Percentiles rank a stretch among this genome's conserved stretches.
Evolutionary conservation across 495 filamentous ascomycete species (phyloP).

Genomic region (Saxispiralis lemnorum): DNA sequence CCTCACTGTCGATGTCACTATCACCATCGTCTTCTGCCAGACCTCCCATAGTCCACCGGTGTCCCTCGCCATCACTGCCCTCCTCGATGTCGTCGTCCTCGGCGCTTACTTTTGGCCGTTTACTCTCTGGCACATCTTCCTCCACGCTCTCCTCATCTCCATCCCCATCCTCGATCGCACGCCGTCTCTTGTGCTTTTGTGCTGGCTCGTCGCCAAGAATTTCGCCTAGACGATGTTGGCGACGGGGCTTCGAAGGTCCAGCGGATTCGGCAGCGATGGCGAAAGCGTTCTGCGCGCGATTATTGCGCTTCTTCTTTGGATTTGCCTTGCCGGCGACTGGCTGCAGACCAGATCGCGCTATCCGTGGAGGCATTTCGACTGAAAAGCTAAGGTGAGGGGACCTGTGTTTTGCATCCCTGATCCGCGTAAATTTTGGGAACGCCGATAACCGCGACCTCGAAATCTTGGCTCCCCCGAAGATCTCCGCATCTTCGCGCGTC

Average conservation of each 20-base stretch:
- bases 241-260: slow-evolving; percentile 31
- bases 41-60: slow-evolving; percentile 63
- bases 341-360: slow-evolving; percentile 15
- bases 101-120: slow-evolving; percentile 10
- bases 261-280: slow-evolving; percentile 53
- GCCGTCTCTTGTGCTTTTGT: slow-evolving; percentile 30
- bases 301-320: slow-evolving; percentile 21
- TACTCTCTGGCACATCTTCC: slow-evolving; percentile 20
- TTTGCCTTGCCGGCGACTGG: slow-evolving; percentile 9
- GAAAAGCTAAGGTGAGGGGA: neutral
- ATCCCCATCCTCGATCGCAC: slow-evolving; percentile 35
- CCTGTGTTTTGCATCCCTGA: neutral
- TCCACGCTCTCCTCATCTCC: slow-evolving; percentile 26
- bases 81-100: slow-evolving; percentile 24
- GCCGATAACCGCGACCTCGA: slow-evolving; percentile 1
- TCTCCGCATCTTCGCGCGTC: neutral
- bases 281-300: slow-evolving; percentile 62
- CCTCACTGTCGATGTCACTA: slow-evolving; percentile 66
- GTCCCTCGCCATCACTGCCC: slow-evolving; percentile 73
- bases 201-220: slow-evolving; percentile 28
- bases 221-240: slow-evolving; percentile 42
- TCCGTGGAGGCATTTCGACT: slow-evolving; percentile 16
- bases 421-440: slow-evolving; percentile 6
- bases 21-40: slow-evolving; percentile 36
- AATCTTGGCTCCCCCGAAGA: slow-evolving; percentile 5